Percentiles rank a stretch among this genome's conserved stretches.
Conservation (phyloP, 768 basidiomycete species). For the Cystobasidium tubakii region DNA sequence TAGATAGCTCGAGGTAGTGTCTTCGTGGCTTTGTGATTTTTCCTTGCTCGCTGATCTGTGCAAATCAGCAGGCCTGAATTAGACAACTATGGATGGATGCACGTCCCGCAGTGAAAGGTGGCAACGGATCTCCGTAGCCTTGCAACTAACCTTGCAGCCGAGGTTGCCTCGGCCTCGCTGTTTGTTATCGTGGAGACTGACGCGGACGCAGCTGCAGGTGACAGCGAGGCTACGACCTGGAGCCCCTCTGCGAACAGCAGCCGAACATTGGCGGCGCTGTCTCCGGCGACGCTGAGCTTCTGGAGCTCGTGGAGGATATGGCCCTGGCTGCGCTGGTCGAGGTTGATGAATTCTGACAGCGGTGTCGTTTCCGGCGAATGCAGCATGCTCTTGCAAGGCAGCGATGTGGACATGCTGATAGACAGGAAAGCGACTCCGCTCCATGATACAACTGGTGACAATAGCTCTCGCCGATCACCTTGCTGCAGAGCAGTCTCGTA, state of each 20-base stretch:
- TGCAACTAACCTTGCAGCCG: background rate
- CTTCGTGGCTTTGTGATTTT: background rate
- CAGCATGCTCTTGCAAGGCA: background rate
- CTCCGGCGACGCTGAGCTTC: background rate
- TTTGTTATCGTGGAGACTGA: background rate
- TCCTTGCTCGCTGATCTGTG: background rate
- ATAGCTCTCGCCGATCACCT: too few relatives aligned
- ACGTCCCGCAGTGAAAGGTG: background rate
- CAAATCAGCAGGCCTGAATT: background rate
- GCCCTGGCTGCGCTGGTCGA: slow-evolving; percentile 1
- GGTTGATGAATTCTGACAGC: background rate
- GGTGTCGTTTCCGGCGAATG: background rate
- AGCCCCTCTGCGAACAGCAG: background rate
- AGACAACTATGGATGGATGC: too few relatives aligned
- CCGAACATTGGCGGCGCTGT: slow-evolving; percentile 8
- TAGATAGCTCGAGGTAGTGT: background rate
- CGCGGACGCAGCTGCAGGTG: background rate
- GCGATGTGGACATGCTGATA: background rate
- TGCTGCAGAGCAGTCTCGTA: too few relatives aligned
- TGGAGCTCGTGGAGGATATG: background rate
- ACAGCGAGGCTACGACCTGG: background rate
- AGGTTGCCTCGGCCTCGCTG: background rate
- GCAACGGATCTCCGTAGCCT: background rate
- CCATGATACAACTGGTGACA: too few relatives aligned
- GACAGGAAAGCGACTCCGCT: too few relatives aligned